Conservation (phyloP, 306 rosid genomes). For the Citrullus colocynthis region DNA sequence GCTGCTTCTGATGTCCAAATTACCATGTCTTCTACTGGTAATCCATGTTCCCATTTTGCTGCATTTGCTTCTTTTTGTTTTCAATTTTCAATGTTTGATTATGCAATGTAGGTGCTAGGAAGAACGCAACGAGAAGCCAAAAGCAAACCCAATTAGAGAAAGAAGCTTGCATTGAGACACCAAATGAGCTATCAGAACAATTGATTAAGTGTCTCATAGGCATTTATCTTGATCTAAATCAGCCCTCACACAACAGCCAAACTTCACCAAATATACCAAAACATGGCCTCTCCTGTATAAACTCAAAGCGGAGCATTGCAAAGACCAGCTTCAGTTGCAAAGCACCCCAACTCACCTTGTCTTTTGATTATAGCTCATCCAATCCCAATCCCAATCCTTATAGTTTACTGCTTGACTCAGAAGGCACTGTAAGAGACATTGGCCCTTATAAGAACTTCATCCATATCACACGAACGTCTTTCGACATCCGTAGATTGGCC, state of each 20-base stretch:
- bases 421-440: slow-evolving; percentile 40
- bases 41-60: neutral
- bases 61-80: neutral
- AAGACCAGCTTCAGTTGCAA: slow-evolving; percentile 49
- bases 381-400: slow-evolving; percentile 59
- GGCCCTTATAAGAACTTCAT: slow-evolving; percentile 73
- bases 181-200: slow-evolving; percentile 81
- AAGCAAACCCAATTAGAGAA: slow-evolving; percentile 19
- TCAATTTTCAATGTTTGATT: neutral
- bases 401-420: slow-evolving; percentile 45
- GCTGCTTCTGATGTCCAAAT: slow-evolving; percentile 42
- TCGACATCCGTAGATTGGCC: slow-evolving; percentile 30
- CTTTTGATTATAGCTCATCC: slow-evolving; percentile 36
- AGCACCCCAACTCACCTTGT: slow-evolving; percentile 34
- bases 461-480: slow-evolving; percentile 50
- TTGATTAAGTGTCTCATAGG: slow-evolving; percentile 48
- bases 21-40: slow-evolving; percentile 43
- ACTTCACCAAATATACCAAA: slow-evolving; percentile 47
- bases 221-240: slow-evolving; percentile 69
- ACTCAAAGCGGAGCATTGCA: slow-evolving; percentile 45
- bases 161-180: slow-evolving; percentile 30
- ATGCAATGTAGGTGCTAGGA: slow-evolving; percentile 35
- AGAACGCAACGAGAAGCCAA: slow-evolving; percentile 24
- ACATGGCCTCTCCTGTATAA: slow-evolving; percentile 54
- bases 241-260: slow-evolving; percentile 34